Evolutionary conservation across 139 green algal species (phyloP), one percentile per base, ranked within the genome.

Genomic region (Mesostigma viride): DNA sequence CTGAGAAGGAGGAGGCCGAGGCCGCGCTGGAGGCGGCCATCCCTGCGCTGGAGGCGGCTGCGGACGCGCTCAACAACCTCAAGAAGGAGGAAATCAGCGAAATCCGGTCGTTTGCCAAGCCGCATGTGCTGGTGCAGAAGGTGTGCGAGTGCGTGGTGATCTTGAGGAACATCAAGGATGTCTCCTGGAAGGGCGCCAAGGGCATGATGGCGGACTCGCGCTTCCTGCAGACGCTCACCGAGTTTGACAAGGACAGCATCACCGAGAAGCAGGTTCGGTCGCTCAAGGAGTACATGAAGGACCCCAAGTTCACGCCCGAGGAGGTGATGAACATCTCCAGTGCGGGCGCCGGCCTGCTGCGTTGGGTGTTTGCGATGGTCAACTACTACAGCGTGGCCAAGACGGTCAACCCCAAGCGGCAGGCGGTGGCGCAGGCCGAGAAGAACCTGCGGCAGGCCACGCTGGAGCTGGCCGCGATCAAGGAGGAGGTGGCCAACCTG

Each of bases 31-130:
- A 83, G 65, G 82, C 85, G 58, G 88, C 88, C 22, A 92, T 95
- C 62, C 88, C 88, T 22, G 87, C 85, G 1, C 62, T 95, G 44
- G 86, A 92, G 75, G 87, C 88, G 64, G 88, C 88, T 17, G 86
- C 85, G n/a, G 76, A 82, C 5, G 87, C 87, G 22, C 76, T 95
- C 62, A 81, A 85, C 36, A 87, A 90, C 64, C 66, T 95, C 40
- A 88, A 89, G 61, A 89, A 83, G 79, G 87, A 95, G 56, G 85
- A 95, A 62, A 95, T 95, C 74, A 93, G 83, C 0, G 87, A 93
- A 74, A 91, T 95, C 40, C 69, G 83, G 2, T 91, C 84, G 31
- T 95, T 91, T 71, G 81, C 85, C 27, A 95, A 95, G 72, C 88
- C 88, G n/a, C 84, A 88, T 67, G 69, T 87, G 22, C 67, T 86